Percentiles rank a stretch among this genome's conserved stretches.
Evolutionary conservation across 1,284 basidiomycete species (phyloP).

Genomic region (Puccinia hordei): DNA sequence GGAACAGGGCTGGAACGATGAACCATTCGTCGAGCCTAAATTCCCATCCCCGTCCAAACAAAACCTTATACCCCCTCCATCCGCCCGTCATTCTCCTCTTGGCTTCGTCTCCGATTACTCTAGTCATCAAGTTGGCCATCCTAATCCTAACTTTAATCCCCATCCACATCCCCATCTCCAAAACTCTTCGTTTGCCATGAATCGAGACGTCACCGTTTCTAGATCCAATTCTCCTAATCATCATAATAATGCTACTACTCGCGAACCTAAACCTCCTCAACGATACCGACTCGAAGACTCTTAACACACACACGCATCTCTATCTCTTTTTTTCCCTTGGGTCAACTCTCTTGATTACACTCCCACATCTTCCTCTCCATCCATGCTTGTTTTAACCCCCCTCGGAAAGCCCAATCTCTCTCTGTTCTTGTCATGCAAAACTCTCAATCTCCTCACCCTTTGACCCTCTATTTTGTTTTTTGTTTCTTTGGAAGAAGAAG

Average conservation of each 20-base stretch:
- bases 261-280: not conserved
- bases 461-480: no score
- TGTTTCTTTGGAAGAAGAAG: no score
- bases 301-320: no score
- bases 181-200: not conserved
- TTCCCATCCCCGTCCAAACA: slow-evolving; percentile 7
- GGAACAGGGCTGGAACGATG: slow-evolving; percentile 28
- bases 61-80: not conserved
- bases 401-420: no score
- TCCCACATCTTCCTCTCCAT: no score
- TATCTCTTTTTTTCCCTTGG: no score
- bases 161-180: not conserved
- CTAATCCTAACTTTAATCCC: no score
- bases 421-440: no score
- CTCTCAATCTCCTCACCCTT: no score
- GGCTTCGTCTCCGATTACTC: not conserved
- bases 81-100: not conserved
- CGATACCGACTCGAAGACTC: not conserved
- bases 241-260: not conserved
- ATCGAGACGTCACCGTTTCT: not conserved
- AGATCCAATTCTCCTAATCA: not conserved
- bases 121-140: no score
- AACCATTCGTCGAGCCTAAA: not conserved
- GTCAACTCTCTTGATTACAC: no score
- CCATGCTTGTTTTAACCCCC: no score